These are phyloP conservation scores for Grammothele lineata DNA, from an alignment of 768 basidiomycete species.

Conservation along the genomic window DNA sequence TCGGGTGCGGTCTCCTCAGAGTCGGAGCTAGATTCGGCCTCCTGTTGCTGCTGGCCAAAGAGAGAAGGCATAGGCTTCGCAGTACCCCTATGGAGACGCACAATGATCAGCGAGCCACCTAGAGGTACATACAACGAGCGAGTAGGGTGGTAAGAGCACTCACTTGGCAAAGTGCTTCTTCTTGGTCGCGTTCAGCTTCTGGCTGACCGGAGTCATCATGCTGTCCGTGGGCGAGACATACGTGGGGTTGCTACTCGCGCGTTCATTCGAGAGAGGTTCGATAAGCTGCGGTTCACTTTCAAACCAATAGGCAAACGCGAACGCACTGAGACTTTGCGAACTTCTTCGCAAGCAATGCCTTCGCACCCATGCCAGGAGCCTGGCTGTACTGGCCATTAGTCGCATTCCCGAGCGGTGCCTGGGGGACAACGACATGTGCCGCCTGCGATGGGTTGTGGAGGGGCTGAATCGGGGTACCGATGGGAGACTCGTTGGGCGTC, in stretches of 20 bases:
- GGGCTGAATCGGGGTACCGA: slow-evolving; percentile 59
- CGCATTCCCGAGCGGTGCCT: slow-evolving; percentile 73
- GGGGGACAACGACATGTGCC: slow-evolving; percentile 71
- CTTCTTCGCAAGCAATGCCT: slow-evolving; percentile 90
- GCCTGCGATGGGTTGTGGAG: slow-evolving; percentile 84
- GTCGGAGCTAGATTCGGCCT: slow-evolving; percentile 17
- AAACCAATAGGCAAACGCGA: slow-evolving; percentile 1
- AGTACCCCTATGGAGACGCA: slow-evolving; percentile 42
- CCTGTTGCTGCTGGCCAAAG: slow-evolving; percentile 46
- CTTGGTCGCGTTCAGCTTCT: slow-evolving; percentile 86
- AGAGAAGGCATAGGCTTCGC: slow-evolving; percentile 55
- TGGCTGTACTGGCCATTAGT: slow-evolving; percentile 49
- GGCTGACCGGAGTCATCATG: slow-evolving; percentile 88
- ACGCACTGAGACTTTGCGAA: slow-evolving; percentile 86
- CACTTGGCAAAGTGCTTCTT: slow-evolving; percentile 94
- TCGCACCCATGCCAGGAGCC: slow-evolving; percentile 80
- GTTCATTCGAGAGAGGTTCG: slow-evolving; percentile 7
- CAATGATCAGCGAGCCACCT: too few relatives aligned
- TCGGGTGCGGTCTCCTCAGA: slow-evolving; percentile 30
- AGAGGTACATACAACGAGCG: not conserved
- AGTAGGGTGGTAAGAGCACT: slow-evolving; percentile 20
- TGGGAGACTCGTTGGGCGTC: slow-evolving; percentile 66
- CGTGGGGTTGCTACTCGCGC: slow-evolving; percentile 64
- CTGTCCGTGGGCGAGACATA: slow-evolving; percentile 94
- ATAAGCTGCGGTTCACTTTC: too few relatives aligned